Percentiles rank a stretch among this genome's conserved stretches.
Evolutionary conservation across 1,284 basidiomycete genomes (phyloP).

Genomic region (Trichosporon faecale): DNA sequence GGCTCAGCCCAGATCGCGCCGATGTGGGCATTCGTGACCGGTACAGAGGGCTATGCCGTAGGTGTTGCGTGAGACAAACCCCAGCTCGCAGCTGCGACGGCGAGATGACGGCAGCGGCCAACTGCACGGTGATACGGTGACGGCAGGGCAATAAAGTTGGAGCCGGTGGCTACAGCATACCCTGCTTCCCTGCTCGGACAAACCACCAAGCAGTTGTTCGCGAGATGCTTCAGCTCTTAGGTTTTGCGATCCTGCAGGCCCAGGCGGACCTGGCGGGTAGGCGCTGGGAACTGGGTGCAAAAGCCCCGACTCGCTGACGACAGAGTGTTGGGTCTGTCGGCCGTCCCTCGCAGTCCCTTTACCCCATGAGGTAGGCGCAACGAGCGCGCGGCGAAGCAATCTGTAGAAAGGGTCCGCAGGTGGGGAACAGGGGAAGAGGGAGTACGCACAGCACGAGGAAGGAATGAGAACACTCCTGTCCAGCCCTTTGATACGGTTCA

Average conservation of each 20-base stretch:
- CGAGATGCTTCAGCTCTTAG: not conserved
- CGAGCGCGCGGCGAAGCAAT: not conserved
- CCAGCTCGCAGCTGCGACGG: not conserved
- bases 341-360: not conserved
- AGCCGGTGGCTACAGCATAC: not conserved
- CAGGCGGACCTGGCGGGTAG: not conserved
- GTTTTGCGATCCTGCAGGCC: not conserved
- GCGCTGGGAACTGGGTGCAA: not conserved
- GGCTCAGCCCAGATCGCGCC: not conserved
- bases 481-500: not conserved
- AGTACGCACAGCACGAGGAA: not conserved
- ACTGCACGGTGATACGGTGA: not conserved
- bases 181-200: not conserved
- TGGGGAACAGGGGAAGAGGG: not conserved
- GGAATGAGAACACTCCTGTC: not conserved
- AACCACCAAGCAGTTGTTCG: not conserved
- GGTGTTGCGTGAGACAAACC: not conserved
- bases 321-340: not conserved
- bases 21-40: not conserved
- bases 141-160: constrained; percentile 1
- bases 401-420: not conserved
- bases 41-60: not conserved
- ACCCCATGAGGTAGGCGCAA: not conserved
- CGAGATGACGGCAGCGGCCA: not conserved
- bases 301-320: not conserved